phyloP scores from a whole-genome alignment of 2,329 filamentous ascomycete genomes.

The Capronia epimyces region DNA sequence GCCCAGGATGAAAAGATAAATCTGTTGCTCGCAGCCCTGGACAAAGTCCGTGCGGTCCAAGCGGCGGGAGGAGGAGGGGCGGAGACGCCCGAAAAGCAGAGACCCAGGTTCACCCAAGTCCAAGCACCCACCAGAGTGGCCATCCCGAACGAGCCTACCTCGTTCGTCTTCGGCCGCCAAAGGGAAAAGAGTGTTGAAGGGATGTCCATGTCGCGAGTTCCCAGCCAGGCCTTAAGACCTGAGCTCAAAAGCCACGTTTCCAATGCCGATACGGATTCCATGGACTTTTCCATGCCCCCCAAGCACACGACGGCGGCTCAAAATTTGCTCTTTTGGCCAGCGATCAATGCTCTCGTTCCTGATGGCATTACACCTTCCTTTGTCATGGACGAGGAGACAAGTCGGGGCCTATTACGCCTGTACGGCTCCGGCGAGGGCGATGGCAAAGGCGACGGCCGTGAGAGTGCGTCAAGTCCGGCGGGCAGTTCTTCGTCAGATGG shows the following conservation, averaged over 20 bases:
- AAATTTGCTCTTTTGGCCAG: slow-evolving; percentile 66
- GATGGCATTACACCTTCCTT: slow-evolving; percentile 46
- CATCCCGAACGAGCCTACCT: slow-evolving; percentile 18
- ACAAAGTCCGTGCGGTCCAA: not conserved
- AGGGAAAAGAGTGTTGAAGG: slow-evolving; percentile 28
- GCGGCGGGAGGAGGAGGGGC: not conserved
- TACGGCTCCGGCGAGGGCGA: slow-evolving; percentile 74
- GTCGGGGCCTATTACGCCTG: slow-evolving; percentile 65
- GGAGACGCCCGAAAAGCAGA: slow-evolving; percentile 13
- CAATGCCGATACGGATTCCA: slow-evolving; percentile 43
- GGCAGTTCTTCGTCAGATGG: slow-evolving; percentile 34
- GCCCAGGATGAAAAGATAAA: slow-evolving; percentile 17
- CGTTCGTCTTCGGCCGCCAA: slow-evolving; percentile 11
- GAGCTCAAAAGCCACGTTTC: slow-evolving; percentile 35
- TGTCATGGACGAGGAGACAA: slow-evolving; percentile 69
- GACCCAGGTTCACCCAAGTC: slow-evolving; percentile 20
- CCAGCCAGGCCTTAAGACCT: slow-evolving; percentile 6
- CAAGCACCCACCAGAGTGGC: slow-evolving; percentile 41
- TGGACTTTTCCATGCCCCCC: slow-evolving; percentile 66
- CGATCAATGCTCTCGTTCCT: slow-evolving; percentile 61
- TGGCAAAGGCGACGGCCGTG: slow-evolving; percentile 50
- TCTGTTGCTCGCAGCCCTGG: slow-evolving; percentile 2
- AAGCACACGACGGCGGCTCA: slow-evolving; percentile 91
- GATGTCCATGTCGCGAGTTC: slow-evolving; percentile 1
- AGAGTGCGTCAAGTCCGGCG: slow-evolving; percentile 38